These are phyloP conservation scores for Alternaria sp. DNA, from an alignment of 2,329 filamentous ascomycete species.

Conservation along the genomic window DNA sequence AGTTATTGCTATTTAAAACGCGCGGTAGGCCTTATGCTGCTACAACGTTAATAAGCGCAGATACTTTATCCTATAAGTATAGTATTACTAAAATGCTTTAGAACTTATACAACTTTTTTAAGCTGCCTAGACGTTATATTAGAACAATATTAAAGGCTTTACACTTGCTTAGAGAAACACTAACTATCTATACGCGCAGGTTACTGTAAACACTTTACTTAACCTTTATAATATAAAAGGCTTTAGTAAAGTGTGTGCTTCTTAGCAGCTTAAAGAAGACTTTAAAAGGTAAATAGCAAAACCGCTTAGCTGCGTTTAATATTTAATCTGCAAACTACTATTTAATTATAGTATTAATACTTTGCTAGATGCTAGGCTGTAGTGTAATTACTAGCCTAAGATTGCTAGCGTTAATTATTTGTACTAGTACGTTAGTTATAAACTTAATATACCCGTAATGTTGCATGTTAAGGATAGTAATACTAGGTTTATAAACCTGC, in stretches of 20 bases:
- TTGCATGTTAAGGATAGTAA: slow-evolving; percentile 21
- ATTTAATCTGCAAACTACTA: slow-evolving; percentile 12
- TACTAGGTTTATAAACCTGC: slow-evolving; percentile 19
- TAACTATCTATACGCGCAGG: slow-evolving; percentile 4
- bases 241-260: not conserved
- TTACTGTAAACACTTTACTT: slow-evolving; percentile 1
- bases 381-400: slow-evolving; percentile 8
- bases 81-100: slow-evolving; percentile 1
- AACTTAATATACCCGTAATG: slow-evolving; percentile 4
- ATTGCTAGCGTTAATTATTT: slow-evolving; percentile 17
- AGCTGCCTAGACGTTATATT: not conserved
- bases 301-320: slow-evolving; percentile 7
- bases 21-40: not conserved
- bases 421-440: slow-evolving; percentile 21
- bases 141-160: slow-evolving; percentile 14
- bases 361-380: slow-evolving; percentile 13
- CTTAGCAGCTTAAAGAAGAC: slow-evolving; percentile 4
- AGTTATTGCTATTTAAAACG: slow-evolving; percentile 9
- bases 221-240: slow-evolving; percentile 3
- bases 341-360: slow-evolving; percentile 10
- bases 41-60: slow-evolving; percentile 6
- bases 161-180: slow-evolving; percentile 1
- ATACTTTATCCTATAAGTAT: slow-evolving; percentile 14
- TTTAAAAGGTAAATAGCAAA: slow-evolving; percentile 15
- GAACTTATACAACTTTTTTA: slow-evolving; percentile 10